Evolutionary conservation across 2,329 filamentous ascomycete species (phyloP).

Genomic region (Aulographum hederae): DNA sequence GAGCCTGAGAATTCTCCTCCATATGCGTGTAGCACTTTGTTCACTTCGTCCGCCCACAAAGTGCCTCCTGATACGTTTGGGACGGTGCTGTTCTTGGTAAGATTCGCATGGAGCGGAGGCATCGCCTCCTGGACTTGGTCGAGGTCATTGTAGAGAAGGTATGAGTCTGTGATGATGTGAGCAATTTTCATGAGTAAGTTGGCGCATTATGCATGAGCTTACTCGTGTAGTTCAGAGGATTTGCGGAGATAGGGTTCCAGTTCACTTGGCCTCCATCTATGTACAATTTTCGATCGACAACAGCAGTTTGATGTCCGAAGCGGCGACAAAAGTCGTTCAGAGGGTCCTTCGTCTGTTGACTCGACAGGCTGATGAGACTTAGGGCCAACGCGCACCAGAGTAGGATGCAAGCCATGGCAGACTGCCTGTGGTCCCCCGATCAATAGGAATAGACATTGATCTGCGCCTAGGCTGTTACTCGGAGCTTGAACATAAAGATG

Average conservation of each 20-base stretch:
- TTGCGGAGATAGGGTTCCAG: conserved; percentile 31
- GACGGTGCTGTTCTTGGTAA: conserved; percentile 40
- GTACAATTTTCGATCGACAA: conserved; percentile 36
- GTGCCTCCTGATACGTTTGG: conserved; percentile 30
- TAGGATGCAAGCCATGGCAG: too few relatives aligned
- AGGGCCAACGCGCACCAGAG: too few relatives aligned
- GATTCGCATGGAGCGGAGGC: conserved; percentile 36
- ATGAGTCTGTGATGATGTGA: conserved; percentile 29
- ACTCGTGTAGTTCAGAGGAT: conserved; percentile 38
- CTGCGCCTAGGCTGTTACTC: too few relatives aligned
- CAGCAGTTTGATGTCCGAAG: conserved; percentile 37
- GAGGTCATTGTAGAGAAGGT: conserved; percentile 40
- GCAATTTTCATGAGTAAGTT: conserved; percentile 9
- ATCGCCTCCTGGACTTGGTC: conserved; percentile 21
- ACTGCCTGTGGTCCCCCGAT: too few relatives aligned
- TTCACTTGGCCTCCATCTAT: conserved; percentile 43
- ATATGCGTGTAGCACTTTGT: conserved; percentile 45
- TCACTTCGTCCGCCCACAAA: conserved; percentile 42
- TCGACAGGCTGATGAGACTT: background rate
- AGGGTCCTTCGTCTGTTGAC: conserved; percentile 3
- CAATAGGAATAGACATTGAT: too few relatives aligned
- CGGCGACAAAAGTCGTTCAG: conserved; percentile 4
- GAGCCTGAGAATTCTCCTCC: conserved; percentile 35
- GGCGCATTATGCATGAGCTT: too few relatives aligned
- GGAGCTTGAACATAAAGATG: too few relatives aligned